These are phyloP conservation scores for Penicillium psychrosexuale DNA, from an alignment of 2,329 filamentous ascomycete genomes.

Conservation along the genomic window DNA sequence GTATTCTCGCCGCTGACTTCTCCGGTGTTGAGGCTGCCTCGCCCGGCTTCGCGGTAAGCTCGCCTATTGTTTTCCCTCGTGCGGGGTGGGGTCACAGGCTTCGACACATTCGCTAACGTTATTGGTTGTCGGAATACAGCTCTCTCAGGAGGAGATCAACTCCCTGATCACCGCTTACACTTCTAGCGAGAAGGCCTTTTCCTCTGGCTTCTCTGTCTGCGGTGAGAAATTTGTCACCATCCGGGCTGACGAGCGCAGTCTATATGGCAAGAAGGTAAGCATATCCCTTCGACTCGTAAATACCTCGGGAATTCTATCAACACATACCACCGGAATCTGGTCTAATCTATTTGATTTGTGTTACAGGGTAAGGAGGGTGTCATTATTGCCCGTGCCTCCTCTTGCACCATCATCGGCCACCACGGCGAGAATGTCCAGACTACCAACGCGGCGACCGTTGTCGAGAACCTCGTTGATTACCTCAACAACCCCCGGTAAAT, in stretches of 20 bases:
- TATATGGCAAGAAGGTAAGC: constrained; percentile 81
- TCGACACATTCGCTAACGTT: not conserved
- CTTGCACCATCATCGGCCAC: constrained; percentile 85
- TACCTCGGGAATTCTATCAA: not conserved
- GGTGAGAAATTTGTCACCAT: constrained; percentile 77
- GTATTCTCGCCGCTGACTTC: constrained; percentile 77
- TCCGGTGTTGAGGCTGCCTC: constrained; percentile 76
- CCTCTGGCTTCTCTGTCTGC: constrained; percentile 70
- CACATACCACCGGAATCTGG: not conserved
- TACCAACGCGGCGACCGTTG: constrained; percentile 71
- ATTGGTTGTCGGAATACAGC: constrained; percentile 32
- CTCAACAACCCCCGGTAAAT: constrained; percentile 70
- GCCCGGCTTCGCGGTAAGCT: constrained; percentile 67
- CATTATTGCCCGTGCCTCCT: constrained; percentile 78
- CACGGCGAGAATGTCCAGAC: constrained; percentile 72
- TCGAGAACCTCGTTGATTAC: constrained; percentile 84
- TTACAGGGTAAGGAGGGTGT: constrained; percentile 73
- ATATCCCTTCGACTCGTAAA: constrained; percentile 22
- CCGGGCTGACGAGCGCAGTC: constrained; percentile 69
- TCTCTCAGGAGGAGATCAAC: constrained; percentile 55
- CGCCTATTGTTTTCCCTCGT: constrained; percentile 13
- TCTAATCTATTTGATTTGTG: constrained; percentile 1
- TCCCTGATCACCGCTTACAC: constrained; percentile 53
- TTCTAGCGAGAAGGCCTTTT: constrained; percentile 46
- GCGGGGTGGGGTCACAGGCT: constrained; percentile 3